A percentile compares a stretch with the other conserved stretches of the same genome.
phyloP scores from a whole-genome alignment of 2,329 filamentous ascomycete genomes.

The Periconia sp. region DNA sequence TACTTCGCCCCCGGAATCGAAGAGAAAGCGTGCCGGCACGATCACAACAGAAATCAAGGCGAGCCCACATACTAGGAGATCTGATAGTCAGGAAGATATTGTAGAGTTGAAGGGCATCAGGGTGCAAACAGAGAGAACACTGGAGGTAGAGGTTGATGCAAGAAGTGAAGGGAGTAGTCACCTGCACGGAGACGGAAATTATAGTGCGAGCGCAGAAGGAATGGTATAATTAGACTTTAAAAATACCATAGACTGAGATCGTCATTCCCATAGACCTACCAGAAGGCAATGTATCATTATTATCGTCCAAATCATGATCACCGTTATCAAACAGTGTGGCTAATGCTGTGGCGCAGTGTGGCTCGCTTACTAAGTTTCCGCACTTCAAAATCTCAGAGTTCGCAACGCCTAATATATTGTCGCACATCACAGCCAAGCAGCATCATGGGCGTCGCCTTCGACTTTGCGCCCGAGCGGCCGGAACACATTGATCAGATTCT shows the following conservation, averaged over 20 bases:
- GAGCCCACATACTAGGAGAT: slow-evolving; percentile 1
- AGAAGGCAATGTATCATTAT: too few relatives aligned
- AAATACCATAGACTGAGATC: too few relatives aligned
- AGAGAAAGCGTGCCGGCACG: not conserved
- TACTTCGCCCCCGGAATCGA: not conserved
- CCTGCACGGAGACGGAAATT: too few relatives aligned
- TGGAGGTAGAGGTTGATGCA: slow-evolving; percentile 15
- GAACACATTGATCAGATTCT: slow-evolving; percentile 92
- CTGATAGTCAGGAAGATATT: slow-evolving; percentile 15
- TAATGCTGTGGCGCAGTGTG: too few relatives aligned
- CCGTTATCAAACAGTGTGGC: too few relatives aligned
- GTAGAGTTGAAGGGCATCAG: slow-evolving; percentile 24
- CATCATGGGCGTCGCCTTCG: slow-evolving; percentile 65
- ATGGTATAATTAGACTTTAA: too few relatives aligned
- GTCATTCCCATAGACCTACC: too few relatives aligned
- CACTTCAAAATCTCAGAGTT: too few relatives aligned
- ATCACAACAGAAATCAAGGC: slow-evolving; percentile 13
- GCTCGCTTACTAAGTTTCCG: too few relatives aligned
- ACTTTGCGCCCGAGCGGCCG: slow-evolving; percentile 90
- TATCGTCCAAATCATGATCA: too few relatives aligned
- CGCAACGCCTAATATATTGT: too few relatives aligned
- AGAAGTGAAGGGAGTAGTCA: slow-evolving; percentile 4
- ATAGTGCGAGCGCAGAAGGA: too few relatives aligned
- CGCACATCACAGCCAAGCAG: slow-evolving; percentile 30
- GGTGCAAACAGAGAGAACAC: slow-evolving; percentile 19